Evolutionary conservation across 2,329 filamentous ascomycete species (phyloP).

Genomic region (Aspergillus puulaauensis): DNA sequence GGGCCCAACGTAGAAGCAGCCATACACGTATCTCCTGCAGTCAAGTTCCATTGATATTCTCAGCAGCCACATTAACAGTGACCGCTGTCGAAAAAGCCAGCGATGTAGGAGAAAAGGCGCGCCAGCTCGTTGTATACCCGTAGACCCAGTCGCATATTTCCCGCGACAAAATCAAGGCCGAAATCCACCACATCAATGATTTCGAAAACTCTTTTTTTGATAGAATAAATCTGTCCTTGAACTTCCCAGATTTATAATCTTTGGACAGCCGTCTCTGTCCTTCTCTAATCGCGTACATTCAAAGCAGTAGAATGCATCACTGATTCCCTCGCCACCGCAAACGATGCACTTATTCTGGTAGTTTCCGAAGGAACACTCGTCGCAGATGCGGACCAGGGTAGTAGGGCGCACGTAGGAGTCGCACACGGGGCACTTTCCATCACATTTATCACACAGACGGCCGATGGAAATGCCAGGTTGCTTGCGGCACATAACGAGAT

Average conservation of each 20-base stretch:
- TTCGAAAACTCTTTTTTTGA: slow-evolving; percentile 64
- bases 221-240: slow-evolving; percentile 88
- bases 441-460: slow-evolving; percentile 98
- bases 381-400: slow-evolving; percentile 95
- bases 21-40: slow-evolving; percentile 4
- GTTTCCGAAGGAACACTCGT: slow-evolving; percentile 99
- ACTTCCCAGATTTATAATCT: slow-evolving; percentile 98
- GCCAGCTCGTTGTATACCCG: slow-evolving; percentile 1
- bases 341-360: slow-evolving; percentile 99
- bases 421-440: slow-evolving; percentile 98
- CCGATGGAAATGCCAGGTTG: slow-evolving; percentile 96
- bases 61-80: not conserved
- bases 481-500: slow-evolving; percentile 99
- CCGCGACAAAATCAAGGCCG: slow-evolving; percentile 7
- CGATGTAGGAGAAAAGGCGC: slow-evolving; percentile 3
- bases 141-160: not conserved
- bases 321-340: slow-evolving; percentile 96
- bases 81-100: slow-evolving; percentile 1
- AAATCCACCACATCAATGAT: slow-evolving; percentile 35
- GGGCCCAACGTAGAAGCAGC: not conserved
- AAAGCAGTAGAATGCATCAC: slow-evolving; percentile 98
- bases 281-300: slow-evolving; percentile 97
- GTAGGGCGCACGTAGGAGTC: slow-evolving; percentile 98
- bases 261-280: slow-evolving; percentile 94
- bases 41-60: slow-evolving; percentile 12